phyloP scores from a whole-genome alignment of 768 basidiomycete species.

The Cyclocybe cylindracea region DNA sequence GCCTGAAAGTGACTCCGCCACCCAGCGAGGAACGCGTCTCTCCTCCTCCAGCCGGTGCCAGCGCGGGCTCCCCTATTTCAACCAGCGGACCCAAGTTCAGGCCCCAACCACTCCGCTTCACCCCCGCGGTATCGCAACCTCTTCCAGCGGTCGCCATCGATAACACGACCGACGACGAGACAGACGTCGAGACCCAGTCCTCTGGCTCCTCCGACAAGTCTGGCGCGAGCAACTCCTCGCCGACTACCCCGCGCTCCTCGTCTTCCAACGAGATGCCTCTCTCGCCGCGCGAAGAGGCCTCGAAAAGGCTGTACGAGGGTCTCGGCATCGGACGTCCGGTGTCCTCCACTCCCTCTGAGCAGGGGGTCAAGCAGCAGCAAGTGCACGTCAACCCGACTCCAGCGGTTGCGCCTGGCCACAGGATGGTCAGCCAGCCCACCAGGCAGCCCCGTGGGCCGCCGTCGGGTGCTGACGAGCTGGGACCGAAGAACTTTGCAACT shows the following conservation, averaged over 20 bases:
- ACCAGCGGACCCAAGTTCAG: conserved; percentile 44
- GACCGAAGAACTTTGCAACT: conserved; percentile 86
- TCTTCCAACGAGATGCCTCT: conserved; percentile 64
- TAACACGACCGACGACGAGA: conserved; percentile 45
- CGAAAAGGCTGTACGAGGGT: conserved; percentile 87
- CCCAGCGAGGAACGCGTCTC: conserved; percentile 56
- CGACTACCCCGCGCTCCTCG: conserved; percentile 73
- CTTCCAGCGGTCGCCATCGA: conserved; percentile 61
- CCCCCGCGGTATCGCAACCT: conserved; percentile 48
- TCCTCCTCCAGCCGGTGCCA: conserved; percentile 41
- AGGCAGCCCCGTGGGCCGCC: conserved; percentile 90
- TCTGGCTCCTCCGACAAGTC: conserved; percentile 61
- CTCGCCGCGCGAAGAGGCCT: conserved; percentile 84
- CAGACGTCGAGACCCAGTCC: conserved; percentile 58
- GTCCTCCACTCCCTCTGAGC: conserved; percentile 41
- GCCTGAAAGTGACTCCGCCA: conserved; percentile 74
- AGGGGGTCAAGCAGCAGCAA: conserved; percentile 14
- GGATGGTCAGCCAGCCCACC: conserved; percentile 69
- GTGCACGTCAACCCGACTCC: conserved; percentile 33
- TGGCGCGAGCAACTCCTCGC: conserved; percentile 56
- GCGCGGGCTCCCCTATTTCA: conserved; percentile 16
- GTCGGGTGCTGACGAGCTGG: conserved; percentile 82
- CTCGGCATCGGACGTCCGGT: conserved; percentile 79
- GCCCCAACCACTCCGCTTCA: conserved; percentile 70
- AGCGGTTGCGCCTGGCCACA: conserved; percentile 46